Base-by-base conservation (phyloP, 2,329 filamentous ascomycete genomes). In the Leptographium lundbergii region DNA sequence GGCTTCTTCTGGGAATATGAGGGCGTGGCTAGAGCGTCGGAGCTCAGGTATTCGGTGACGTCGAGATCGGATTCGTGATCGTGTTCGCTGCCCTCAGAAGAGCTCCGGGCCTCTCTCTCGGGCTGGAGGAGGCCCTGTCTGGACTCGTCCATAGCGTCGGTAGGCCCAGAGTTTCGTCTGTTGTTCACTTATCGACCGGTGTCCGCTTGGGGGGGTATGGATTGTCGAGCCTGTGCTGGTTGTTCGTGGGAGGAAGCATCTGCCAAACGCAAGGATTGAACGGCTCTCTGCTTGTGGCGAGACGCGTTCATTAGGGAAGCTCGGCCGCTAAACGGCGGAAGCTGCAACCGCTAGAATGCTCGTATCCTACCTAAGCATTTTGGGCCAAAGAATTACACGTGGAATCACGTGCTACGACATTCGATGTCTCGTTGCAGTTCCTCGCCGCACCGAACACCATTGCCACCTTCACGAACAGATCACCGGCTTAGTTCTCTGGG, bases 61-160 rank as follows among this genome's bases (percentile, higher is more conserved):
- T 71, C 70, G 59, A 68, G 57, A 60, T 69, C 67, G 32, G 66
- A 65, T n/a, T 71, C 69, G 56, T 60, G 51, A 22, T 65, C 63
- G 56, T 63, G 61, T 45, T 68, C 65, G 27, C 52, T 29, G 1
- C 50, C n/a, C 45, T 63, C 58, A 60, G 9, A 27, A 53, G 25
- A 29, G 29, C 19, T n/a, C 19, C 17, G 32, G 34, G 52, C 22
- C 52, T 45, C 25, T 29, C 52, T n/a, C 52, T 34, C 32, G 29
- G 13, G 52, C 6, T 54, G 52, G 24, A 29, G 32, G 17, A 39
- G 32, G 34, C 52, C 52, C 32, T 54, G 52, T 22, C 27, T 29
- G 48, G 48, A 51, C 48, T 51, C 24, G 27, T 51, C 27, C 48
- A 51, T 51, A 14, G 48, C 48, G 4, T 51, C 27, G 27, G 48